Evolutionary conservation across 495 filamentous ascomycete genomes (phyloP), one percentile per base, ranked within the genome.

Genomic region (Choiromyces venosus): DNA sequence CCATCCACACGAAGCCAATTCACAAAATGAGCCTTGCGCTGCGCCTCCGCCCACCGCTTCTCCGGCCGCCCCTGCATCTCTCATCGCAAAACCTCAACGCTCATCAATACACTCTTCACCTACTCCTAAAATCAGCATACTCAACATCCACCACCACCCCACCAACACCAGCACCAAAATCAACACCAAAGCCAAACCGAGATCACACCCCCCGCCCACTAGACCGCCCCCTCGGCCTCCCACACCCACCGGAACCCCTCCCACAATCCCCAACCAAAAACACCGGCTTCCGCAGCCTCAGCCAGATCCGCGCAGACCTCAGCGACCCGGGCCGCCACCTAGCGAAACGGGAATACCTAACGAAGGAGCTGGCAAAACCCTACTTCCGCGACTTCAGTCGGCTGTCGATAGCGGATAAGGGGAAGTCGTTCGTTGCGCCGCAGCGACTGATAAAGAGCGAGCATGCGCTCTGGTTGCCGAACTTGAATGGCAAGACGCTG

Each of bases 381-480:
- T 98, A 98, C 82, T 98, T 96, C 86, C 89, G 92, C 78, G 93
- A 98, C 87, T 96, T 92, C 90, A 86, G 86, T 69, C 92, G 92
- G 82, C 86, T 97, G 84, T 86, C 89, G 6, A 87, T 91, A 79
- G 87, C 91, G 83, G 66, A 77, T 71, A 87, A 92, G 74, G 95
- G 95, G 78, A 98, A 98, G 82, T 91, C 91, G 40, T 98, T 97
- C 84, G 80, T 91, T 25, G 89, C 94, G 10, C 93, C 93, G 44
- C 86, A 89, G 4, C 85, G 88, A 7, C 85, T 93, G 40, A 97
- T 97, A 85, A 88, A 88, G 68, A 83, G 84, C 70, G 91, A 93
- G 39, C 85, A 87, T 14, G 88, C 94, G 19, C 88, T 97, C 39
- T 97, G 90, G 84, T 97, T 99, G 86, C 96, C 95, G 37, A 99